Evolutionary conservation across 805 yeast genomes (phyloP).

Genomic region (Ogataea sp.): DNA sequence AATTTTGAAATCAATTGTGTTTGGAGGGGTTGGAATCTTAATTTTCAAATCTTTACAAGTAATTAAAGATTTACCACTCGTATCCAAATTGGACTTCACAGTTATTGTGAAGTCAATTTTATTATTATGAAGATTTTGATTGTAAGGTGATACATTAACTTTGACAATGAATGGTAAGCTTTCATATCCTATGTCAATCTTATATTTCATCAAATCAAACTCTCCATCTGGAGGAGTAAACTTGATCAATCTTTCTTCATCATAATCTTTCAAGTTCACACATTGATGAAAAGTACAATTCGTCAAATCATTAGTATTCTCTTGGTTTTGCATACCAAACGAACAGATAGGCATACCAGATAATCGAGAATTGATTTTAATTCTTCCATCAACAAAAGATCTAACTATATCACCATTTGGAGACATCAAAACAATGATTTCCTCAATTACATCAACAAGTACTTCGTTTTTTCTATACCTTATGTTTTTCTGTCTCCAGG

Average conservation of each 20-base stretch:
- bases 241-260: slow-evolving; percentile 51
- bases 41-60: slow-evolving; percentile 54
- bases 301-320: slow-evolving; percentile 32
- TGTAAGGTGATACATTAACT: slow-evolving; percentile 41
- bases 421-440: slow-evolving; percentile 60
- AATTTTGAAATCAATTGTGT: slow-evolving; percentile 39
- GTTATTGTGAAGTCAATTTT: slow-evolving; percentile 29
- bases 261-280: slow-evolving; percentile 65
- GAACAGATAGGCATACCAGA: slow-evolving; percentile 81
- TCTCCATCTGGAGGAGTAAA: slow-evolving; percentile 87
- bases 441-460: slow-evolving; percentile 67
- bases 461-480: slow-evolving; percentile 80
- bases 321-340: slow-evolving; percentile 60
- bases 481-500: slow-evolving; percentile 63
- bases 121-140: no score
- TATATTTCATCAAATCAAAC: slow-evolving; percentile 74
- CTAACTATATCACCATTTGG: slow-evolving; percentile 56
- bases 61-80: slow-evolving; percentile 56
- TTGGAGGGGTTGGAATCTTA: slow-evolving; percentile 63
- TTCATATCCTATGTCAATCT: slow-evolving; percentile 38
- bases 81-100: slow-evolving; percentile 29
- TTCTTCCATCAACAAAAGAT: slow-evolving; percentile 69
- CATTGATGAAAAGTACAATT: slow-evolving; percentile 86
- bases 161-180: slow-evolving; percentile 63
- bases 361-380: slow-evolving; percentile 61